Percentiles rank a stretch among this genome's conserved stretches.
phyloP scores from a whole-genome alignment of 129 eudicot species.

The Cynara cardunculus region DNA sequence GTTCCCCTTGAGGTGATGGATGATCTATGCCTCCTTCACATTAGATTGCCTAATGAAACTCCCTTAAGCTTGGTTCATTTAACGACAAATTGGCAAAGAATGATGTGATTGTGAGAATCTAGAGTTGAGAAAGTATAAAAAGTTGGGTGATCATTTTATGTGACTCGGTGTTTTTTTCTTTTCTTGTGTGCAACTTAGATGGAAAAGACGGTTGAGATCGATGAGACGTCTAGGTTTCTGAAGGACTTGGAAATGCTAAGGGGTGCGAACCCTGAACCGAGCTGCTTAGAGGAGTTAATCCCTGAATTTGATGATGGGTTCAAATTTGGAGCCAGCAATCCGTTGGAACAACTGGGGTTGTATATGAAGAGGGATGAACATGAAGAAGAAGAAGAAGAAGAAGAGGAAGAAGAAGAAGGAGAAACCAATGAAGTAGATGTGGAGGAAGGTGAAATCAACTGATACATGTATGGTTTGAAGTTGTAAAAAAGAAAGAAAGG shows the following conservation, averaged over 20 bases:
- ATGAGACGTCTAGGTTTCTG: conserved; percentile 63
- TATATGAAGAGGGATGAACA: conserved; percentile 83
- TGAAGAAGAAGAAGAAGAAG: conserved; percentile 78
- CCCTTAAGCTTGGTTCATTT: neutral
- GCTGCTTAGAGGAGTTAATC: conserved; percentile 49
- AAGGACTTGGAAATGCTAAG: conserved; percentile 83
- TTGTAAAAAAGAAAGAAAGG: neutral
- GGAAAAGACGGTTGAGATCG: conserved; percentile 86
- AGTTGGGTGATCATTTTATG: neutral
- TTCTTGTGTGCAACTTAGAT: conserved; percentile 29
- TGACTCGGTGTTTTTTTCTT: neutral
- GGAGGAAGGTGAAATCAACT: conserved; percentile 84
- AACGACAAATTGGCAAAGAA: neutral
- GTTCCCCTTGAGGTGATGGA: neutral
- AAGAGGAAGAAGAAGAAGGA: conserved; percentile 67
- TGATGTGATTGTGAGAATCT: neutral
- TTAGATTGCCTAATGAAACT: neutral
- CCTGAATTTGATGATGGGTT: conserved; percentile 64
- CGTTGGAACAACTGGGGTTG: conserved; percentile 81
- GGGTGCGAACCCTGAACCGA: conserved; percentile 48
- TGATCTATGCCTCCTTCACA: neutral
- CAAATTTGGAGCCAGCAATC: conserved; percentile 72
- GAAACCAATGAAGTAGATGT: conserved; percentile 56
- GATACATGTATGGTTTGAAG: neutral
- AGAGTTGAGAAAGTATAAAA: neutral